A percentile compares a stretch with the other conserved stretches of the same genome.
Evolutionary conservation across 1,284 basidiomycete species (phyloP).

Genomic region (Naganishia sp.): DNA sequence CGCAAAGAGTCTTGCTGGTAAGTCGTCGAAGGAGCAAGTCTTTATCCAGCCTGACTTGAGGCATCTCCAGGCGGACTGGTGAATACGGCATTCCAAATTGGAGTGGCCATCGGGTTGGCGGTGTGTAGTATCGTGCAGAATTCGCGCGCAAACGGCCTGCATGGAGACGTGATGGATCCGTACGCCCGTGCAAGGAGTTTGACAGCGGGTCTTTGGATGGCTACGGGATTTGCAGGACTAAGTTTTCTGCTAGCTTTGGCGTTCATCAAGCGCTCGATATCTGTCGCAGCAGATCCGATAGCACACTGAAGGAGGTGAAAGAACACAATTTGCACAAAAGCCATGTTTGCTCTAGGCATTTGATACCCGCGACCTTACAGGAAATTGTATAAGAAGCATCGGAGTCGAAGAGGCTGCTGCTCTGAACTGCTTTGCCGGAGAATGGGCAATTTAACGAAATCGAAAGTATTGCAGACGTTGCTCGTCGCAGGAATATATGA

Average conservation of each 20-base stretch:
- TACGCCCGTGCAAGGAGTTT: conserved; percentile 2
- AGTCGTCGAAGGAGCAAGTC: background rate
- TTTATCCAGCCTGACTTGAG: background rate
- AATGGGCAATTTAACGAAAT: background rate
- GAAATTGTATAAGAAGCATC: too few species aligned
- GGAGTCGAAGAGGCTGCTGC: background rate
- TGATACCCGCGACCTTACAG: too few species aligned
- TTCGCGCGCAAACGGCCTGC: conserved; percentile 1
- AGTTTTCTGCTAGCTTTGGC: conserved; percentile 7
- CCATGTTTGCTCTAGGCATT: too few species aligned
- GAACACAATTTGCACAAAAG: too few species aligned
- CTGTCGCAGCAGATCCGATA: conserved; percentile 4
- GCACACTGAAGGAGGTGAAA: too few species aligned
- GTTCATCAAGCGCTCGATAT: conserved; percentile 18
- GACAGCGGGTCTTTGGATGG: conserved; percentile 14
- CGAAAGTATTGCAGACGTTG: background rate
- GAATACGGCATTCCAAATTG: conserved; percentile 18
- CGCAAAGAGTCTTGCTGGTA: background rate
- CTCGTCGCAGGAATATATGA: too few species aligned
- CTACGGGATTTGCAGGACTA: conserved; percentile 12
- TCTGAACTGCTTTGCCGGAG: background rate
- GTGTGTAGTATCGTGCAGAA: conserved; percentile 20
- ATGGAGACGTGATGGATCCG: conserved; percentile 1
- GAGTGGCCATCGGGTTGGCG: conserved; percentile 10
- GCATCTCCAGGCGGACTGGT: conserved; percentile 5